phyloP scores from a whole-genome alignment of 2,329 filamentous ascomycete species.

The Fusarium anguioides region DNA sequence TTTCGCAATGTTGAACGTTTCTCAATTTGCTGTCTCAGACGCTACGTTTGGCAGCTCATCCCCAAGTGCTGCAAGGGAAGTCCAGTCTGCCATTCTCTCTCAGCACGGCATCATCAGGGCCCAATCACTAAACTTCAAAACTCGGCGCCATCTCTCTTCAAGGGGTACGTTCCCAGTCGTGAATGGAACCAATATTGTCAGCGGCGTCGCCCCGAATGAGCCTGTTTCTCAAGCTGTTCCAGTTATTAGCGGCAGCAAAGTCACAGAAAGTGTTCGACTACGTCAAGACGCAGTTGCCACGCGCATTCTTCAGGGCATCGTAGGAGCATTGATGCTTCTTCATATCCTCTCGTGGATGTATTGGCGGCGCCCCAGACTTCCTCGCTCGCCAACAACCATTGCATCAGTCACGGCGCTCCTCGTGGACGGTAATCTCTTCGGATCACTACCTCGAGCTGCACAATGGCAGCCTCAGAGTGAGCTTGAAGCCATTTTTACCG shows the following conservation, averaged over 20 bases:
- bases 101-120: conserved; percentile 54
- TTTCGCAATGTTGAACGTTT: conserved; percentile 51
- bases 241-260: conserved; percentile 28
- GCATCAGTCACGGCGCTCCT: conserved; percentile 53
- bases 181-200: conserved; percentile 36
- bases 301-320: conserved; percentile 49
- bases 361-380: conserved; percentile 43
- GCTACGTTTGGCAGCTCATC: conserved; percentile 36
- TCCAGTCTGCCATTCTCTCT: conserved; percentile 49
- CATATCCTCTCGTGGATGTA: conserved; percentile 47
- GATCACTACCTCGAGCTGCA: conserved; percentile 37
- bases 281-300: conserved; percentile 50
- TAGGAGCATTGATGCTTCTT: conserved; percentile 45
- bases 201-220: conserved; percentile 36
- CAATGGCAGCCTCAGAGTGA: conserved; percentile 42
- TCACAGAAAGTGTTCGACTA: conserved; percentile 31
- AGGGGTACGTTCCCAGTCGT: conserved; percentile 35
- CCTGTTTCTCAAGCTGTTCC: conserved; percentile 43
- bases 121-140: conserved; percentile 49
- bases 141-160: conserved; percentile 38
- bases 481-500: conserved; percentile 27
- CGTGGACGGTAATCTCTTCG: conserved; percentile 52
- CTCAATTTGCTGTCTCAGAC: conserved; percentile 48
- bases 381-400: conserved; percentile 49
- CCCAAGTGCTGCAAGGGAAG: conserved; percentile 23